Evolutionary conservation across 306 rosid genomes (phyloP).

Genomic region (Senna siamea): DNA sequence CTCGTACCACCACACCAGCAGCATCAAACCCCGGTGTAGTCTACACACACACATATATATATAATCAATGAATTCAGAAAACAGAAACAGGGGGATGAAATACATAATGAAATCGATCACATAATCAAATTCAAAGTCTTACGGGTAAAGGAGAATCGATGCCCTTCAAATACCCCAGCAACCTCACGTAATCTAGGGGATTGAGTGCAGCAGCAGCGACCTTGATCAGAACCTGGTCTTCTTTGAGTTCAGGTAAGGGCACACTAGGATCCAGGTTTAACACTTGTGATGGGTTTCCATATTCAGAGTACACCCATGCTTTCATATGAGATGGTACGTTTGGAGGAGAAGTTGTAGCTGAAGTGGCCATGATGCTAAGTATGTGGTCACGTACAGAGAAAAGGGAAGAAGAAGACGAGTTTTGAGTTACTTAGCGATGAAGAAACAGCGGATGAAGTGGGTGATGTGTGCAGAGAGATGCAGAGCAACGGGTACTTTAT

Average conservation of each 20-base stretch:
- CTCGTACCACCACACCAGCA: not conserved
- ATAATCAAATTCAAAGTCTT: too few species aligned
- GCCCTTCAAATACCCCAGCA: not conserved
- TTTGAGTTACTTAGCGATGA: too few species aligned
- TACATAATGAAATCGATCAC: too few species aligned
- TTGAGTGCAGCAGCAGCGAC: not conserved
- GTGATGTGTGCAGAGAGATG: too few species aligned
- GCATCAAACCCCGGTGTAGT: not conserved
- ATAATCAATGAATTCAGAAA: too few species aligned
- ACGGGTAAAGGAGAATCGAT: not conserved
- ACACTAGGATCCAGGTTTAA: not conserved
- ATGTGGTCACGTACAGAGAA: too few species aligned
- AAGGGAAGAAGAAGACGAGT: too few species aligned
- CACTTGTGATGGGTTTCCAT: not conserved
- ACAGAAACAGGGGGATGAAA: too few species aligned
- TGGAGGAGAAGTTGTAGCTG: not conserved
- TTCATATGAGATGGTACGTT: not conserved
- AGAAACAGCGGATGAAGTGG: too few species aligned
- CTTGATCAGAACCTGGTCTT: not conserved
- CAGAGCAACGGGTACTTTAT: too few species aligned
- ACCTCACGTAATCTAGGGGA: not conserved
- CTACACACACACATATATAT: not conserved
- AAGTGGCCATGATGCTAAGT: too few species aligned
- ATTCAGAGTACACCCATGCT: not conserved
- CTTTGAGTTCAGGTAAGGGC: not conserved